Base-by-base conservation (phyloP, 306 rosid species). In the Lotus japonicus region DNA sequence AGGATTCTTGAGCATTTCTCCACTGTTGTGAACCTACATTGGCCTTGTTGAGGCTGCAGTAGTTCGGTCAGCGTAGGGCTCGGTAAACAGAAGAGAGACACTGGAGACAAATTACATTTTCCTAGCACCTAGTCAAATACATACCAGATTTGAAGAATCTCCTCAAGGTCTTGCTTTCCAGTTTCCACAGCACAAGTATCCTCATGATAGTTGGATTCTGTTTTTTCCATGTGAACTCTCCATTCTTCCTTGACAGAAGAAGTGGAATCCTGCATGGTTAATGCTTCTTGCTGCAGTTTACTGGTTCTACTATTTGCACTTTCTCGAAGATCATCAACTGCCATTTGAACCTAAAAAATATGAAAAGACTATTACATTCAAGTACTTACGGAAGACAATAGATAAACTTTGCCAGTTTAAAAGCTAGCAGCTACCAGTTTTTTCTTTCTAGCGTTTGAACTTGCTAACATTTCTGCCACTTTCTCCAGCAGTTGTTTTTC, bases 401-500 rank as follows among this genome's bases (percentile, higher is more conserved):
- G 45, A 19, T 50, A 16, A 43, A 50, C 15, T 57, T 56, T 17
- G 58, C 70, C 39, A 18, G 50, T 33, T 59, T 8, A 28, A 68
- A 65, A 66, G 46, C 53, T n/a, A 68, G 77, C 23, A 66, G 50
- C 4, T 85, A 91, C 99, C 96, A 95, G 74, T 76, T 74, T 83
- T 84, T 84, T 95, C 95, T 95, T 95, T 83, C 99, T 91, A 56
- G 92, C 82, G 42, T 85, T 92, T 79, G 98, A 92, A 82, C 81
- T 87, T 57, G 95, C 92, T 51, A 92, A 90, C 83, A 95, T 83
- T 83, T 95, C 97, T 11, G 99, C 97, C 79, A 95, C 92, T 84
- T 95, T 95, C 70, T 83, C 87, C 74, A 95, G 76, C 54, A 95
- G 64, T 73, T 95, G 92, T 49, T 80, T 89, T 82, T 91, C 97